Evolutionary conservation across 306 rosid genomes (phyloP).

Genomic region (Betula pendula): DNA sequence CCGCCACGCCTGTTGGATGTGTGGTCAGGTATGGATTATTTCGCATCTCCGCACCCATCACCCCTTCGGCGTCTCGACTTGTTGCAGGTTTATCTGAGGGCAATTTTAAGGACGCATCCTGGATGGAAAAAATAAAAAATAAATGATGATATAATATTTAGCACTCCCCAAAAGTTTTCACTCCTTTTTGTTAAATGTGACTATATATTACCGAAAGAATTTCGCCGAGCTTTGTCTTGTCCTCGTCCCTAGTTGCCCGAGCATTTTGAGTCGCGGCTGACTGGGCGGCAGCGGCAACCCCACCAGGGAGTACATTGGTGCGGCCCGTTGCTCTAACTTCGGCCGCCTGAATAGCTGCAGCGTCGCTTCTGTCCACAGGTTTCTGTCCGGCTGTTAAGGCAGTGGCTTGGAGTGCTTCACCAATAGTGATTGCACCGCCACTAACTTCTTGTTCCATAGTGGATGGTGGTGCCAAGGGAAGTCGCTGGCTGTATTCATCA

Average conservation of each 20-base stretch:
- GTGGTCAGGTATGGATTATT: constrained; percentile 65
- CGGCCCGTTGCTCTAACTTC: constrained; percentile 71
- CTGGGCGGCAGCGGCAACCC: constrained; percentile 72
- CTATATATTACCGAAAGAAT: constrained; percentile 53
- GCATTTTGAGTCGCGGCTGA: constrained; percentile 69
- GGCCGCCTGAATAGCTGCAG: constrained; percentile 76
- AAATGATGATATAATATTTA: not conserved
- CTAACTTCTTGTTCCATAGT: constrained; percentile 6
- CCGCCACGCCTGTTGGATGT: constrained; percentile 66
- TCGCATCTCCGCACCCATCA: constrained; percentile 68
- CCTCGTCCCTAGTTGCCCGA: constrained; percentile 39
- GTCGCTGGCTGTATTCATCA: constrained; percentile 38
- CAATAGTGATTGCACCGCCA: constrained; percentile 52
- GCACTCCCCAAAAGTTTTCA: too few species aligned
- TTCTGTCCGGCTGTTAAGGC: constrained; percentile 53
- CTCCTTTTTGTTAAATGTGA: too few species aligned
- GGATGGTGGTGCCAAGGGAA: constrained; percentile 30
- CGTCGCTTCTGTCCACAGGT: constrained; percentile 63
- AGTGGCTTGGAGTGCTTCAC: constrained; percentile 74
- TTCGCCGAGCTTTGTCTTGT: constrained; percentile 66
- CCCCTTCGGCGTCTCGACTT: constrained; percentile 63
- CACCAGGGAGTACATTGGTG: constrained; percentile 58
- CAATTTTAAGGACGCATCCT: constrained; percentile 57
- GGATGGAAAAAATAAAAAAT: not conserved
- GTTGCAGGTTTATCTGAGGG: constrained; percentile 60